A percentile compares a stretch with the other conserved stretches of the same genome.
These are phyloP conservation scores for Talaromyces sp. DNA, from an alignment of 2,329 filamentous ascomycete genomes.

Conservation along the genomic window DNA sequence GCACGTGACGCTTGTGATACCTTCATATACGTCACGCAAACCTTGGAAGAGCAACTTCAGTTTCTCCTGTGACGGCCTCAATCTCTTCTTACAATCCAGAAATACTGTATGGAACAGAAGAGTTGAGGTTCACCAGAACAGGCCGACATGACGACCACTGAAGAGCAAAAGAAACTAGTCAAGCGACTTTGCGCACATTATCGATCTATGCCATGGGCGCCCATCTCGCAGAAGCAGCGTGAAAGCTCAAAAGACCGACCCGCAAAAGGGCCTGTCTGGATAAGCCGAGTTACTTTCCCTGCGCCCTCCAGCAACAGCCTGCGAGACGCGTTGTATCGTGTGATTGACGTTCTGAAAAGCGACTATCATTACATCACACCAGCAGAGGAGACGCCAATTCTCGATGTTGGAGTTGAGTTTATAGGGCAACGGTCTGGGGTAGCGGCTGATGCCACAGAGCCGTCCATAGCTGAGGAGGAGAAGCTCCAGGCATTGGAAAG, in stretches of 20 bases:
- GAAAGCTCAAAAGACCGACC: not conserved
- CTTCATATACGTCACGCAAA: too few species aligned
- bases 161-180: slow-evolving; percentile 6
- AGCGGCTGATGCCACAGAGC: slow-evolving; percentile 1
- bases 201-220: slow-evolving; percentile 2
- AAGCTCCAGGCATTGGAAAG: slow-evolving; percentile 5
- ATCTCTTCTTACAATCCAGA: too few species aligned
- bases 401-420: slow-evolving; percentile 11
- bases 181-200: slow-evolving; percentile 3
- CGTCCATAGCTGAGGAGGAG: slow-evolving; percentile 2
- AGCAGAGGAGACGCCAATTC: slow-evolving; percentile 1
- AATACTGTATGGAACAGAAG: too few species aligned
- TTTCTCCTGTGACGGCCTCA: too few species aligned
- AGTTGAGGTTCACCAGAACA: too few species aligned
- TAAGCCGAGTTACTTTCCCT: slow-evolving; percentile 6
- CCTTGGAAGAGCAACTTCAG: too few species aligned
- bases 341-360: slow-evolving; percentile 1
- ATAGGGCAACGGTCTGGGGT: slow-evolving; percentile 5
- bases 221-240: not conserved
- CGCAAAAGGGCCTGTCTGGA: slow-evolving; percentile 4
- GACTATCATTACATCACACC: slow-evolving; percentile 7
- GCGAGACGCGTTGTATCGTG: slow-evolving; percentile 9
- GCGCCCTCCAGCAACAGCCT: slow-evolving; percentile 4
- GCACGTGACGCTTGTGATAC: too few species aligned
- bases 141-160: not conserved